Evolutionary conservation across 306 rosid genomes (phyloP).

Genomic region (Purshia tridentata): DNA sequence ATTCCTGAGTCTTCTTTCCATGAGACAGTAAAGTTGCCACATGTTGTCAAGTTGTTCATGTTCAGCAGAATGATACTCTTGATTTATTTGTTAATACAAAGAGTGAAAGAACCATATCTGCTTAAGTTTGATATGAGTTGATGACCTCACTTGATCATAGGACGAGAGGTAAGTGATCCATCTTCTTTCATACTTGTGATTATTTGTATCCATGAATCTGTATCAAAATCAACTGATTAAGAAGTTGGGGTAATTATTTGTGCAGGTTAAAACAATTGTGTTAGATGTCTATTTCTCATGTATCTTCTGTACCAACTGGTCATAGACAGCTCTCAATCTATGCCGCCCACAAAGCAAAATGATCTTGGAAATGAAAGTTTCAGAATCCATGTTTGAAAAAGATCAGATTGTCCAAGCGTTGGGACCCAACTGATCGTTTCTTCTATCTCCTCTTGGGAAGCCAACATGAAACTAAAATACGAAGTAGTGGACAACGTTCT

Average conservation of each 20-base stretch:
- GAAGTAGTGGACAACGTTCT: conserved; percentile 4
- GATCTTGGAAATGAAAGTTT: conserved; percentile 1
- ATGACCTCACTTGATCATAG: no score
- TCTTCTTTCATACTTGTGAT: no score
- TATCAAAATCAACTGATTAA: not conserved
- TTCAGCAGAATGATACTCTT: not conserved
- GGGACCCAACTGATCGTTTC: conserved; percentile 16
- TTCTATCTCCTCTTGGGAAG: conserved; percentile 9
- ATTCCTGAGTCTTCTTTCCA: not conserved
- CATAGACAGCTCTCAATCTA: not conserved
- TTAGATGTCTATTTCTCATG: not conserved
- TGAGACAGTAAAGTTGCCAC: conserved; percentile 18
- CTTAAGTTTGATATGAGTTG: no score
- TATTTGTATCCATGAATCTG: no score
- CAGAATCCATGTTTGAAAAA: not conserved
- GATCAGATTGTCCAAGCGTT: not conserved
- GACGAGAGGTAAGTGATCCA: no score
- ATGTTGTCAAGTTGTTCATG: not conserved
- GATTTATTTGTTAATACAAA: conserved; percentile 4
- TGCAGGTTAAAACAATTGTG: not conserved
- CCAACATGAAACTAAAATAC: conserved; percentile 37
- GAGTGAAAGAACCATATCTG: not conserved
- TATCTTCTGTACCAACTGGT: not conserved
- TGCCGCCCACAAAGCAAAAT: not conserved
- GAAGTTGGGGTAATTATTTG: not conserved